Base-by-base conservation (phyloP, 768 basidiomycete species). In the Leccinum truebloodii region DNA sequence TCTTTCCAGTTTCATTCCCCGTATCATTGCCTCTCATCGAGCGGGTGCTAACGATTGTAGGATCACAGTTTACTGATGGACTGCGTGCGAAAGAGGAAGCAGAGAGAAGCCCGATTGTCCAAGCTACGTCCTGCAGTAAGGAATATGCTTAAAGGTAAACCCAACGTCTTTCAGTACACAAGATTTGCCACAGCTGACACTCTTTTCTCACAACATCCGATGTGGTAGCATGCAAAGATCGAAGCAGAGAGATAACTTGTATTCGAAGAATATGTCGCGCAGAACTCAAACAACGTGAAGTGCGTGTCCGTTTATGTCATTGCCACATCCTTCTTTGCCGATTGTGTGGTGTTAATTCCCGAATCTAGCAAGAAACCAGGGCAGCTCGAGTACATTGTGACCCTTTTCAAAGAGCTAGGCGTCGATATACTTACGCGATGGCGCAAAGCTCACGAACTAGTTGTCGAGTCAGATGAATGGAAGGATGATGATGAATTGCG, bases 351-450 rank as follows among this genome's bases (percentile, higher is more conserved):
- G 37, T 49, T 61, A 24, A 59, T 60, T 55, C 24, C 55, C 34
- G 52, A 54, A 34, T 55, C 58, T 69, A 94, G 92, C 87, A 88
- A 83, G 90, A 93, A 73, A 85, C 84, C 20, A 83, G 93, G 55
- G 87, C 90, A 14, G 77, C 89, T 6, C 87, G 94, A 53, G 75
- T 86, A 92, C 69, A 85, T 99, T 52, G 88, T 94, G 12, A 75
- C 82, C 0, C 80, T 98, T 30, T 92, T 98, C 81, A 93, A 94
- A 68, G 79, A 87, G 39, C 84, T 98, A 50, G 85, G 90, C 54
- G 90, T 98, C 18, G 93, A 95, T 68, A 94, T 98, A 52, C 81
- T 92, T n/a, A 95, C 94, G 1, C 87, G 93, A 22, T 99, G 96
- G 95, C 83, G 91, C 54, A 83, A 85, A 59, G 94, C 95, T 1